phyloP scores from a whole-genome alignment of 1,139 yeast species.

The Nakaseomyces uthaithaninus region DNA sequence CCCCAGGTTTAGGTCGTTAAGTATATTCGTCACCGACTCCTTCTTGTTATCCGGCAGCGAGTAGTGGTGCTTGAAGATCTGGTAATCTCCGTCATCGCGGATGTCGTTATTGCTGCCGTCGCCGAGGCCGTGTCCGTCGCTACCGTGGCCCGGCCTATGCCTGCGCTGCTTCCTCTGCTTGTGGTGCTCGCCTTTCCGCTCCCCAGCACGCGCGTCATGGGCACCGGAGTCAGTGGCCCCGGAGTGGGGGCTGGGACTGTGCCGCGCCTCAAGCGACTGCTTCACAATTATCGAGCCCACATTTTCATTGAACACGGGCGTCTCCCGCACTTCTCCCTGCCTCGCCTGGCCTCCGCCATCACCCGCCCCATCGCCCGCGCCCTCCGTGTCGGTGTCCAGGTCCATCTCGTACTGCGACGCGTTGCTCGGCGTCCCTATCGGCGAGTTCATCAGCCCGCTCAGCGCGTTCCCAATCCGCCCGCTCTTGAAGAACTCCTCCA shows the following conservation, averaged over 20 bases:
- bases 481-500: slow-evolving; percentile 1
- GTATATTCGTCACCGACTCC: slow-evolving; percentile 20
- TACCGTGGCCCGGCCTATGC: background rate
- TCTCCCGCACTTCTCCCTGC: too few relatives aligned
- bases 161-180: slow-evolving; percentile 12
- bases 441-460: slow-evolving; percentile 8
- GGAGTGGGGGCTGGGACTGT: slow-evolving; percentile 6
- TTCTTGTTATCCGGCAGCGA: slow-evolving; percentile 19
- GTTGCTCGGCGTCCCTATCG: slow-evolving; percentile 15
- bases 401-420: slow-evolving; percentile 6
- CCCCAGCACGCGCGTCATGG: background rate
- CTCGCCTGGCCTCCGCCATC: too few relatives aligned
- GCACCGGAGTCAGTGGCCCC: background rate
- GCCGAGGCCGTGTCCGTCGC: background rate
- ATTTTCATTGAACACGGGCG: slow-evolving; percentile 5
- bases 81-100: slow-evolving; percentile 21
- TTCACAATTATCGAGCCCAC: background rate
- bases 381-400: slow-evolving; percentile 1
- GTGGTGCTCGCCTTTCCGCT: background rate
- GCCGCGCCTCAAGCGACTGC: background rate
- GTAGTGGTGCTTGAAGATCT: slow-evolving; percentile 26
- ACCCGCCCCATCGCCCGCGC: background rate
- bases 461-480: slow-evolving; percentile 4
- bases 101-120: too few relatives aligned
- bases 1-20: slow-evolving; percentile 19